A percentile compares a stretch with the other conserved stretches of the same genome.
These are phyloP conservation scores for Nothophoma quercina DNA, from an alignment of 2,329 filamentous ascomycete genomes.

Conservation along the genomic window DNA sequence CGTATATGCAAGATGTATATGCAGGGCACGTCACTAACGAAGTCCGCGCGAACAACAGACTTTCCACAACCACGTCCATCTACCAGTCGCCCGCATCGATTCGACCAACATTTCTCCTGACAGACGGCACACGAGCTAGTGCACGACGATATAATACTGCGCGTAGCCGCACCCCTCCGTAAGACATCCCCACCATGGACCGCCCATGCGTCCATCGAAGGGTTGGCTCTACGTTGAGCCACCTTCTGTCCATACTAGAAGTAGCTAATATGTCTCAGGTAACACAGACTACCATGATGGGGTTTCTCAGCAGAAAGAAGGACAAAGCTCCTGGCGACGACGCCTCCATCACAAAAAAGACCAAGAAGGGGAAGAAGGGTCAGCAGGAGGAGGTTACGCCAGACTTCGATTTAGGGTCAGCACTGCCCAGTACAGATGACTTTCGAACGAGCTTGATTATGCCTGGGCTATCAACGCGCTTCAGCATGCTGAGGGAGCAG, in stretches of 20 bases:
- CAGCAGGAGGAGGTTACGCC: conserved; percentile 63
- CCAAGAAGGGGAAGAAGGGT: conserved; percentile 60
- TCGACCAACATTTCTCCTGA: conserved; percentile 4
- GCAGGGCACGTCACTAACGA: conserved; percentile 25
- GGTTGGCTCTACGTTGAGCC: background rate
- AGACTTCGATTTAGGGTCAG: conserved; percentile 75
- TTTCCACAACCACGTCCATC: conserved; percentile 11
- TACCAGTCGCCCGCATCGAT: conserved; percentile 19
- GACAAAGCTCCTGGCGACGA: conserved; percentile 43
- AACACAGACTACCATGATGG: conserved; percentile 68
- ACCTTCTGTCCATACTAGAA: background rate
- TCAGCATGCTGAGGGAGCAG: conserved; percentile 96
- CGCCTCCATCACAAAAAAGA: conserved; percentile 37
- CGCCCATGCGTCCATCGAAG: background rate
- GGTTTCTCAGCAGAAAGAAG: conserved; percentile 78
- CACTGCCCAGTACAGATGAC: conserved; percentile 82
- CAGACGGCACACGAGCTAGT: conserved; percentile 15
- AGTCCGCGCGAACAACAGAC: conserved; percentile 23
- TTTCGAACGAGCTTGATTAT: conserved; percentile 96
- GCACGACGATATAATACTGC: conserved; percentile 17
- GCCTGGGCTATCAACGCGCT: conserved; percentile 91
- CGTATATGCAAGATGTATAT: conserved; percentile 20
- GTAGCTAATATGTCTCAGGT: conserved; percentile 27
- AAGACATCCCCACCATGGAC: conserved; percentile 6
- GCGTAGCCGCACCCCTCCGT: conserved; percentile 10